Percentiles rank a stretch among this genome's conserved stretches.
Conservation (phyloP, 2,329 filamentous ascomycete genomes). For the Paracoccidioides lutzii region DNA sequence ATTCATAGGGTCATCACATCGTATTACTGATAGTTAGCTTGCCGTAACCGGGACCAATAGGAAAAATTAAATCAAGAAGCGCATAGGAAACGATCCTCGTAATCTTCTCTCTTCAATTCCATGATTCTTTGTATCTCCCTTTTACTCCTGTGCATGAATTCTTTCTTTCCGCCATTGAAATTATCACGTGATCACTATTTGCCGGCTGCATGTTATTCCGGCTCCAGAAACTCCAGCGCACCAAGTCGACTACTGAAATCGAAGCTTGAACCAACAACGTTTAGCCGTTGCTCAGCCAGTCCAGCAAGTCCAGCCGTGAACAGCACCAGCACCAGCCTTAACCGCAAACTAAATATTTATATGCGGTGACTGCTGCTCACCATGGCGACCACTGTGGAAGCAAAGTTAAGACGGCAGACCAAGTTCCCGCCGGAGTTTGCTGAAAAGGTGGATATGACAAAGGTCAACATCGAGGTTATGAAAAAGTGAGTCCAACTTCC, state of each 20-base stretch:
- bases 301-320: background rate
- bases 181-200: background rate
- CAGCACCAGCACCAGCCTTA: background rate
- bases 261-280: background rate
- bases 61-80: background rate
- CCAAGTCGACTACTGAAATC: background rate
- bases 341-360: background rate
- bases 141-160: no score
- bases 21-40: background rate
- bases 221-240: background rate
- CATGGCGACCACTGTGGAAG: conserved; percentile 77
- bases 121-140: background rate
- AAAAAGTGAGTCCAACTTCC: conserved; percentile 57
- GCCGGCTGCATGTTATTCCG: background rate
- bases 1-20: background rate
- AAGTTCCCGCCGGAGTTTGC: conserved; percentile 91
- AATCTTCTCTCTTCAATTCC: background rate
- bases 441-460: conserved; percentile 91
- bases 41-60: background rate
- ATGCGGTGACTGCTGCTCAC: conserved; percentile 11
- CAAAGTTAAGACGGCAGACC: conserved; percentile 77
- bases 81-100: background rate
- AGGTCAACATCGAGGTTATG: conserved; percentile 95
- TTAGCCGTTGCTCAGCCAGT: background rate
- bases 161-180: background rate